Evolutionary conservation across 2,329 filamentous ascomycete genomes (phyloP), one percentile per base, ranked within the genome.

Genomic region (Kalmusia sp.): DNA sequence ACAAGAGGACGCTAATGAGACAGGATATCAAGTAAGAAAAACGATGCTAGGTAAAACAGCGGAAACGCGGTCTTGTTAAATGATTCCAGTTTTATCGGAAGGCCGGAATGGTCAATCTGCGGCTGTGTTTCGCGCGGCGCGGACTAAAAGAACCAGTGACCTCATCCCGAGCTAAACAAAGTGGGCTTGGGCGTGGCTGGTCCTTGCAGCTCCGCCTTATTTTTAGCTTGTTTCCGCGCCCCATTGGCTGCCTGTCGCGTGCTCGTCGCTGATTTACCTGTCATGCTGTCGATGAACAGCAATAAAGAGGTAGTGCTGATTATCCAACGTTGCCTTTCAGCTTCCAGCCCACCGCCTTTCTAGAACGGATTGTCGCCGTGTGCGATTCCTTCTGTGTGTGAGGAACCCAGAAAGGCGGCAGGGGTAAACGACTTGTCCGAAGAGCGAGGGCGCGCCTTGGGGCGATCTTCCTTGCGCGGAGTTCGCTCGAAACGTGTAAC

Each of bases 1-100:
- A 24, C 25, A 27, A 14, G 21, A 21, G 25, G 9, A 37, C 17
- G 15, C 4, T 9, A 15, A 28, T 14, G 22, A 6, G 28, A 22
- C 12, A 25, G 22, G 19, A 47, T 12, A 22, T 14, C 35, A 19
- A 19, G 43, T 27, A 19, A 9, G 4, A 31, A 15, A 25, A 25
- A 17, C 7, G 22, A 17, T 34, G 30, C 4, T 12, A 33, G 25
- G 8, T 6, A 27, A 35, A 11, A 35, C 14, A 12, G 24, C 22
- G 44, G 44, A 47, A 8, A 27, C 21, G 34, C 22, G 44, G 44
- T 47, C 31, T 47, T 47, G 44, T 47, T 47, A 47, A 47, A 47
- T 37, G 33, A 30, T 46, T 35, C 22, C 33, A 28, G 9, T 22
- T 21, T 21, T 12, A n/a, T 12, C 44, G 33, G 44, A 47, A 37